Evolutionary conservation across 2,329 filamentous ascomycete species (phyloP).

Genomic region (Mycosphaerella sp.): DNA sequence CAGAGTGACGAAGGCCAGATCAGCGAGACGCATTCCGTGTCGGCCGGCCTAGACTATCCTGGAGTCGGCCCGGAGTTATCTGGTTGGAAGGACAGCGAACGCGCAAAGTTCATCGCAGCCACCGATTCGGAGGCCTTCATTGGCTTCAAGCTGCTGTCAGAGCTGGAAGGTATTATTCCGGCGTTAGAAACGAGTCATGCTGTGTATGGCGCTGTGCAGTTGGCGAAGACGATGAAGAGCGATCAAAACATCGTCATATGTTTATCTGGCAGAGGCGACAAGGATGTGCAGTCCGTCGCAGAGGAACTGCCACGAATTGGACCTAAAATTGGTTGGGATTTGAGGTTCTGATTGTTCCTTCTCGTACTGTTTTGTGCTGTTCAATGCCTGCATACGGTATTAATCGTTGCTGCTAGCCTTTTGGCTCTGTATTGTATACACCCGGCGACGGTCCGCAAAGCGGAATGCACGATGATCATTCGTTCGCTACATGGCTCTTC

Average conservation of each 20-base stretch:
- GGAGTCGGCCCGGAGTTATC: constrained; percentile 91
- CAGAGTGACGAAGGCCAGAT: constrained; percentile 94
- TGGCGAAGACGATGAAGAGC: constrained; percentile 88
- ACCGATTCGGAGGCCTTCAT: constrained; percentile 86
- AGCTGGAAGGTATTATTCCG: constrained; percentile 94
- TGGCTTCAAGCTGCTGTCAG: constrained; percentile 76
- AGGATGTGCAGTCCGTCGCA: constrained; percentile 97
- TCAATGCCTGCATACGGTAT: neutral
- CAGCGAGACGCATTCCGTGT: constrained; percentile 89
- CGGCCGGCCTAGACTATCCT: constrained; percentile 92
- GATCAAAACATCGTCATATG: constrained; percentile 90
- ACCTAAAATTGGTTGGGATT: constrained; percentile 73
- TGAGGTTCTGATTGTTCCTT: constrained; percentile 42
- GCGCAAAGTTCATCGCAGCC: constrained; percentile 83
- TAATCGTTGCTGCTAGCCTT: neutral
- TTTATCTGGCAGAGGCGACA: constrained; percentile 87
- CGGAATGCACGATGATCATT: neutral
- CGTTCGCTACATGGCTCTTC: neutral
- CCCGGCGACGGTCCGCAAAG: neutral
- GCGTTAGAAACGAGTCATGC: constrained; percentile 92
- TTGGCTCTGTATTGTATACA: neutral
- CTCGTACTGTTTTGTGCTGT: neutral
- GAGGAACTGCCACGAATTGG: constrained; percentile 86
- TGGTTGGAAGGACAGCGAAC: constrained; percentile 82
- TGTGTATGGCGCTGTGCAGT: constrained; percentile 77